Evolutionary conservation across 345 rosid genomes (phyloP).

Genomic region (Isatis tinctoria): DNA sequence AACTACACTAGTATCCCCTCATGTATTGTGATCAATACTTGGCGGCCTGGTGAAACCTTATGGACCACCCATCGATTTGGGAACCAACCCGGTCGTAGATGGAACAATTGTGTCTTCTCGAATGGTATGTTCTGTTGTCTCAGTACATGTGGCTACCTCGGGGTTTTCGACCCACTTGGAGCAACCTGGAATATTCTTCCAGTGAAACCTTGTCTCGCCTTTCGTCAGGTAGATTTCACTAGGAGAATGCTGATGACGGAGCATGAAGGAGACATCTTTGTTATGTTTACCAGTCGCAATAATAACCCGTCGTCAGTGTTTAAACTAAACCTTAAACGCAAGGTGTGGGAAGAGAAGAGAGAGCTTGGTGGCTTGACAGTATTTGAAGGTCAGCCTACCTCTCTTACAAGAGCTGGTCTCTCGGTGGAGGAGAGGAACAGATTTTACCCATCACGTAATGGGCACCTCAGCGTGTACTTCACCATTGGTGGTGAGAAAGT

Average conservation of each 20-base stretch:
- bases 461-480: neutral
- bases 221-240: no score
- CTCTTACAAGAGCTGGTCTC: neutral
- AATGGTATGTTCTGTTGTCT: conserved; percentile 1
- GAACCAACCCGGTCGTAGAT: no score
- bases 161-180: neutral
- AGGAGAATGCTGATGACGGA: neutral
- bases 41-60: no score
- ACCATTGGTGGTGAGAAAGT: neutral
- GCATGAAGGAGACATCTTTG: neutral
- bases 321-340: neutral
- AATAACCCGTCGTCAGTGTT: neutral
- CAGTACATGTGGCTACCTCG: neutral
- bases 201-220: neutral
- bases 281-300: neutral
- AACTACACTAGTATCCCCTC: no score
- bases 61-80: no score
- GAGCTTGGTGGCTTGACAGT: neutral
- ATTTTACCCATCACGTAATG: neutral
- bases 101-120: neutral
- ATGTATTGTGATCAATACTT: no score
- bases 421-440: neutral
- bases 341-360: neutral
- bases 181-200: neutral
- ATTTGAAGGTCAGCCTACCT: neutral